Base-by-base conservation (phyloP, 2,329 filamentous ascomycete genomes). In the Hymenoscyphus fraxineus region DNA sequence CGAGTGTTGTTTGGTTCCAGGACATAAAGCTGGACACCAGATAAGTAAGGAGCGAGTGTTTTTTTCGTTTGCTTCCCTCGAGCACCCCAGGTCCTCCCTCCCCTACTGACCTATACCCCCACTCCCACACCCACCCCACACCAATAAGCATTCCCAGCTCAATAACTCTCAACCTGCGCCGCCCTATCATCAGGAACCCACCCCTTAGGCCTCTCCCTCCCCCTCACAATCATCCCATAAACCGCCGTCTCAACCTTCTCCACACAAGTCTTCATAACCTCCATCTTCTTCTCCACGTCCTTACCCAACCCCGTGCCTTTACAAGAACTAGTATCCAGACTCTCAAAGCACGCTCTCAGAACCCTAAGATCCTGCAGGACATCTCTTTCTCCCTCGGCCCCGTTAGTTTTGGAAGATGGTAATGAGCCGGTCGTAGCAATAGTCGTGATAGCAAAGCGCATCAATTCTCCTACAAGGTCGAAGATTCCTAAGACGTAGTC, bases 401-500 rank as follows among this genome's bases (percentile, higher is more conserved):
- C 66, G 22, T 58, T n/a, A 3, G 44, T 38, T 32, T 68, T 75
- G 60, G 55, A 65, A 38, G 79, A 78, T 3, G 80, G 81, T 67
- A 82, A 76, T 70, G 76, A 70, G 65, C 74, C 74, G 44, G 66
- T 88, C 5, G 93, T 90, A 0, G 93, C 93, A 76, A 96, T 90
- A 32, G 88, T 87, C 6, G 93, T 93, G 60, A 97, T 95, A 0
- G 92, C 93, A 77, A 97, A 98, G 38, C 93, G 86, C 95, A 99
- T 99, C 81, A 98, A 83, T 80, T 99, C 95, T 47, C 95, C 95
- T 1, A 93, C 93, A 70, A 98, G 85, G 76, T 99, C 95, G 73
- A 97, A 97, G 2, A 99, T 79, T 9, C 94, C 95, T 67, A 95
- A 88, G 64, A 97, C 79, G 75, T 97, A 98, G 77, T 99, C 95